Evolutionary conservation across 257 asterid species (phyloP), one percentile per base, ranked within the genome.

Genomic region (Cinchona pubescens): DNA sequence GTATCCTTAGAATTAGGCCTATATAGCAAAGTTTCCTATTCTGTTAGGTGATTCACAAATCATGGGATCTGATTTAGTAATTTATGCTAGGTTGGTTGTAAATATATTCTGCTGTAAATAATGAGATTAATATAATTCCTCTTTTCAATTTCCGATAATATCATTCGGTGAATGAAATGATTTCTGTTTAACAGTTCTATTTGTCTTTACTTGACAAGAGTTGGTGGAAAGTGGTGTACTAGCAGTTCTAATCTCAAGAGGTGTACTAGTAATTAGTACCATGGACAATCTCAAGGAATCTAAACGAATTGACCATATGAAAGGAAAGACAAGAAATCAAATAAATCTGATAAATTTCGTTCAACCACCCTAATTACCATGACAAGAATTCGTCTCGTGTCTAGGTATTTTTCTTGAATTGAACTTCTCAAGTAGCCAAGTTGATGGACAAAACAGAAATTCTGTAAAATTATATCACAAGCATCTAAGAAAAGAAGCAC

Each of bases 401-500:
- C 67, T 27, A 11, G 7, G 35, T 18, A 6, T 34, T 27, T 61
- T 61, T 34, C 40, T 61, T 21, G 21, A 27, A 16, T 12, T 27
- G 64, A 61, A 16, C 40, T 62, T 7, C 0, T 62, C 40, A 62
- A 62, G 40, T 35, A 62, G 15, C 18, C 4, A 62, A 62, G 11
- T 4, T 30, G 40, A 13, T 14, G 2, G 42, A 14, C 19, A 62
- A 13, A 30, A n/a, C 6, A 29, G 21, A 30, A 62, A 62, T 5
- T 29, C 4, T 14, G 5, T 35, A 62, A 62, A 62, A 42, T 59
- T 9, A 42, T 40, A 32, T 70, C 35, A 32, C 61, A 51, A 61
- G 63, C 21, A 9, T 27, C 59, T 18, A 19, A 51, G 65, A 64
- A 23, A 67, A 80, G 79, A 83, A 63, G 76, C 72, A 80, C 95